Evolutionary conservation across 257 asterid species (phyloP).

Genomic region (Plectranthus barbatus): DNA sequence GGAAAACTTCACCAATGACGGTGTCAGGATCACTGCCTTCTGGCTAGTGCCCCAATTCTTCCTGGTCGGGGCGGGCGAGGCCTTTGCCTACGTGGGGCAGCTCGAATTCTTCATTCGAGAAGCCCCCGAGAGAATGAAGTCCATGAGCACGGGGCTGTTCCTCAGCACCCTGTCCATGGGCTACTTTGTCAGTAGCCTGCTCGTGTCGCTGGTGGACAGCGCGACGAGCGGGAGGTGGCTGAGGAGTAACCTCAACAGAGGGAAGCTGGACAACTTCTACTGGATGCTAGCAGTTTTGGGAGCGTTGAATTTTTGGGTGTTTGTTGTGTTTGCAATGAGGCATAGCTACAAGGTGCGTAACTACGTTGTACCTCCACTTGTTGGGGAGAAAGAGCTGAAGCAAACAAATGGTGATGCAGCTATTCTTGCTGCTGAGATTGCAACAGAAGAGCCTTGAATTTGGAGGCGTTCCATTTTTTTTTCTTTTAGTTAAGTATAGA

Average conservation of each 20-base stretch:
- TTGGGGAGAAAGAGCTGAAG: slow-evolving; percentile 10
- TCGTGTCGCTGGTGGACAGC: slow-evolving; percentile 50
- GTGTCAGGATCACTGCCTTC: slow-evolving; percentile 40
- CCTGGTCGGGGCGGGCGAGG: slow-evolving; percentile 84
- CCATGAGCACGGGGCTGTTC: slow-evolving; percentile 87
- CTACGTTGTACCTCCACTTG: slow-evolving; percentile 14
- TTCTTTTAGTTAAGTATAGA: not conserved
- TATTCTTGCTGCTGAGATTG: slow-evolving; percentile 15
- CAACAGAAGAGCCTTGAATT: slow-evolving; percentile 22
- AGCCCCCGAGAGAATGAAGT: slow-evolving; percentile 86
- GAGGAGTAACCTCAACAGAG: slow-evolving; percentile 48
- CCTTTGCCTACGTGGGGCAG: slow-evolving; percentile 88
- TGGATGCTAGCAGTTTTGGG: slow-evolving; percentile 76
- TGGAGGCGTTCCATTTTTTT: not conserved
- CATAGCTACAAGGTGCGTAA: slow-evolving; percentile 65
- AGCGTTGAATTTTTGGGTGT: slow-evolving; percentile 43
- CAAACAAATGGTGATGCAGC: slow-evolving; percentile 7
- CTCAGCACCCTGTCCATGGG: slow-evolving; percentile 79
- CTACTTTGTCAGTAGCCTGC: slow-evolving; percentile 61
- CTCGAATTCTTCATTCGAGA: slow-evolving; percentile 81
- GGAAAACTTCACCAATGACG: not conserved
- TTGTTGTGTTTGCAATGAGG: slow-evolving; percentile 47
- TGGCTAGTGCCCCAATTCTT: slow-evolving; percentile 85
- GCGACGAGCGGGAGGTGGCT: slow-evolving; percentile 53
- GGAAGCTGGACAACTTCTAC: slow-evolving; percentile 54